These are phyloP conservation scores for Penicillium fimorum DNA, from an alignment of 495 filamentous ascomycete genomes.

Conservation along the genomic window DNA sequence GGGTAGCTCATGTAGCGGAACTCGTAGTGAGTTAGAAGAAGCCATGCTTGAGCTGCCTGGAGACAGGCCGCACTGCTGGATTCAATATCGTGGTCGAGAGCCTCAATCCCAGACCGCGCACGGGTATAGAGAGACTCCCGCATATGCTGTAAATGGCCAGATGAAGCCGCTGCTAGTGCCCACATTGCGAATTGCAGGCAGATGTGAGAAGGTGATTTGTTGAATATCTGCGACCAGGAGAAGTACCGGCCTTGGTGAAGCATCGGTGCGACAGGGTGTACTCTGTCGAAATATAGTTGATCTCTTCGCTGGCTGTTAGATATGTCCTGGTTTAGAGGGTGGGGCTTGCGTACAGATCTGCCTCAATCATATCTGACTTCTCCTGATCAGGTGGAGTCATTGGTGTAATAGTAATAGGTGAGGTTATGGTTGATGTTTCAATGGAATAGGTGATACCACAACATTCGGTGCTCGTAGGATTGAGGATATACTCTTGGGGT, in stretches of 20 bases:
- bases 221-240: slow-evolving; percentile 30
- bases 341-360: not conserved
- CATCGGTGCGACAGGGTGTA: slow-evolving; percentile 54
- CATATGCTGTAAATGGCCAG: slow-evolving; percentile 50
- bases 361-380: slow-evolving; percentile 6
- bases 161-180: slow-evolving; percentile 51
- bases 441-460: not conserved
- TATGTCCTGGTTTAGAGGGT: not conserved
- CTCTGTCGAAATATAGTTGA: slow-evolving; percentile 58
- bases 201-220: slow-evolving; percentile 31
- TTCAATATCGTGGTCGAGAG: slow-evolving; percentile 14
- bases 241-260: slow-evolving; percentile 49
- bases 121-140: slow-evolving; percentile 48
- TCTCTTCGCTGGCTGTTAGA: slow-evolving; percentile 42
- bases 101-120: slow-evolving; percentile 45
- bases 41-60: slow-evolving; percentile 55
- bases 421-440: not conserved
- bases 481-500: not conserved
- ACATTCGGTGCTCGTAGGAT: not conserved
- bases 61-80: not conserved
- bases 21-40: slow-evolving; percentile 53
- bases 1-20: slow-evolving; percentile 46
- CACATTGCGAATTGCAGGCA: slow-evolving; percentile 58
- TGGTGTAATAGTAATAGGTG: not conserved
- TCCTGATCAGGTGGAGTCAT: slow-evolving; percentile 1